A percentile compares a stretch with the other conserved stretches of the same genome.
phyloP scores from a whole-genome alignment of 768 basidiomycete species.

The Lepiota subincarnata region DNA sequence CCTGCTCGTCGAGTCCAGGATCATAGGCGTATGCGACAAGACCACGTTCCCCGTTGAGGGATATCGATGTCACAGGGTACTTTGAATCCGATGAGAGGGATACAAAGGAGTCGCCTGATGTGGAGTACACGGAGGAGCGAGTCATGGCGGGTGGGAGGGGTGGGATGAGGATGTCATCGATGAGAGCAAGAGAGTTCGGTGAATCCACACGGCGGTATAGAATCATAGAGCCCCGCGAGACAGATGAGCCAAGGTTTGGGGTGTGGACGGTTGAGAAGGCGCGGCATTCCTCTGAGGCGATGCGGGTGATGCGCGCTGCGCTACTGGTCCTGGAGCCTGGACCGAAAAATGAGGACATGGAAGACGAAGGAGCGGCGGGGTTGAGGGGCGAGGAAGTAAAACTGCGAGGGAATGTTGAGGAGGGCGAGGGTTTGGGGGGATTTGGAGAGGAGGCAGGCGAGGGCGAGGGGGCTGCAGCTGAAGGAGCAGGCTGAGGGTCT shows the following conservation, averaged over 20 bases:
- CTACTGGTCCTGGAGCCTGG: neutral
- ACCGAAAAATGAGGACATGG: neutral
- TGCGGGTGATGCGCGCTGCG: neutral
- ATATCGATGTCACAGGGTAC: constrained; percentile 20
- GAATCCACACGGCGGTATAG: constrained; percentile 29
- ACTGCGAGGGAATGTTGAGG: neutral
- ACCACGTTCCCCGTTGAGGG: constrained; percentile 19
- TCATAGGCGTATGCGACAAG: constrained; percentile 66
- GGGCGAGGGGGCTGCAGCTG: neutral
- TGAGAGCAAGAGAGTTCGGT: neutral
- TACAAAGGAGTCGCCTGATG: constrained; percentile 25
- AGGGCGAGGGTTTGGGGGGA: neutral
- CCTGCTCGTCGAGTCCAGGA: constrained; percentile 37
- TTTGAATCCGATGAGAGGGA: constrained; percentile 27
- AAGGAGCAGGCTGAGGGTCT: neutral
- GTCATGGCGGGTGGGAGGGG: constrained; percentile 8
- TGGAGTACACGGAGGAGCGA: constrained; percentile 21
- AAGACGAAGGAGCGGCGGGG: neutral
- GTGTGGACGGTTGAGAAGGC: constrained; percentile 16
- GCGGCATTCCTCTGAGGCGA: constrained; percentile 9
- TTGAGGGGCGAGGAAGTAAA: constrained; percentile 9
- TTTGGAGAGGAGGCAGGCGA: neutral
- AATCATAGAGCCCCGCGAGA: constrained; percentile 29
- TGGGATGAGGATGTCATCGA: neutral
- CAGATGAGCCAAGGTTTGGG: neutral